These are phyloP conservation scores for Yamadazyma taylorii DNA, from an alignment of 1,139 yeast genomes.

Conservation along the genomic window DNA sequence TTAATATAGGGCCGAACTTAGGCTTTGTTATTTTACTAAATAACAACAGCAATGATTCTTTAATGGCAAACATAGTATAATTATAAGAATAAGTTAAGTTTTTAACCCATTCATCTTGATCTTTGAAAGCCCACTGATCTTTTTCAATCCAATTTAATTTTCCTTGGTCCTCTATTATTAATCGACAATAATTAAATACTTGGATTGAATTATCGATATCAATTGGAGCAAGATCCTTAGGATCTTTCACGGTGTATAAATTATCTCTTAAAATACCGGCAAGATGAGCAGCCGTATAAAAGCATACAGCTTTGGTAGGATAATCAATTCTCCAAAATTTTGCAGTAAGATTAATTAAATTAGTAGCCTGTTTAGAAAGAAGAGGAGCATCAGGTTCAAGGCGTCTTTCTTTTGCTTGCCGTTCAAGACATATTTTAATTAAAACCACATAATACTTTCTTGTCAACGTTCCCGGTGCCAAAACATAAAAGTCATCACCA, in stretches of 20 bases:
- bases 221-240: conserved; percentile 31
- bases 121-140: conserved; percentile 46
- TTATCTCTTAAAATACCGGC: conserved; percentile 38
- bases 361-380: conserved; percentile 40
- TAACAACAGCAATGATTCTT: conserved; percentile 44
- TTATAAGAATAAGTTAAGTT: conserved; percentile 50
- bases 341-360: conserved; percentile 46
- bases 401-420: conserved; percentile 13
- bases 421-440: conserved; percentile 29
- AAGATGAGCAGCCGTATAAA: conserved; percentile 55
- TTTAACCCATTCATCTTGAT: conserved; percentile 53
- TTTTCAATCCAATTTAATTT: conserved; percentile 37
- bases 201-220: conserved; percentile 28
- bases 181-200: conserved; percentile 30
- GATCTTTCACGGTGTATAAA: conserved; percentile 22
- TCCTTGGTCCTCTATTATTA: conserved; percentile 33
- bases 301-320: conserved; percentile 51
- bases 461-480: conserved; percentile 39
- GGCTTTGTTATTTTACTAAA: conserved; percentile 55
- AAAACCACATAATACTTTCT: conserved; percentile 32
- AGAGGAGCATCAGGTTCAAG: conserved; percentile 21
- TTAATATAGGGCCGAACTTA: conserved; percentile 56
- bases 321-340: conserved; percentile 62
- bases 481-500: conserved; percentile 38
- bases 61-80: conserved; percentile 48